Conservation (phyloP, 257 asterid genomes). For the Fraxinus pennsylvanica region DNA sequence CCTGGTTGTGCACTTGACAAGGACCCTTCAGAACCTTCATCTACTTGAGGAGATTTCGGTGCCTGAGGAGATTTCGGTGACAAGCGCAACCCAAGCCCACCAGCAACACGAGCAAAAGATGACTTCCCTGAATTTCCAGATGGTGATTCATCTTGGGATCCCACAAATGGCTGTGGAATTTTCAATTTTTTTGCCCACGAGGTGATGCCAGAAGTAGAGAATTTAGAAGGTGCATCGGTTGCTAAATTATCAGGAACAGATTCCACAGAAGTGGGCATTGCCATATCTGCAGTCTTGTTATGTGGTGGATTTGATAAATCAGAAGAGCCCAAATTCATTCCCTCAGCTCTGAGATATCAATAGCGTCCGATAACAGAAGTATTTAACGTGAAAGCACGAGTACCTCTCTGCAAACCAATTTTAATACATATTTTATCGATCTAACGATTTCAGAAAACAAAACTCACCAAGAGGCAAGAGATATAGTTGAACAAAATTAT, state of each 20-base stretch:
- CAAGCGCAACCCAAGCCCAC: slow-evolving; percentile 74
- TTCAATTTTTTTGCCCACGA: slow-evolving; percentile 88
- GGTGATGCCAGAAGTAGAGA: slow-evolving; percentile 81
- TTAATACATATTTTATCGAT: not conserved
- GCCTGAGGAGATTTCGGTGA: slow-evolving; percentile 81
- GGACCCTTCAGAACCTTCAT: slow-evolving; percentile 56
- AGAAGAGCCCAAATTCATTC: slow-evolving; percentile 59
- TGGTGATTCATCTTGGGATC: slow-evolving; percentile 69
- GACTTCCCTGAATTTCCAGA: slow-evolving; percentile 66
- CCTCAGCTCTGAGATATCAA: slow-evolving; percentile 26
- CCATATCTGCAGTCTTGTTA: slow-evolving; percentile 34
- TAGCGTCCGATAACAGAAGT: slow-evolving; percentile 10
- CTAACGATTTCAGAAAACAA: not conserved
- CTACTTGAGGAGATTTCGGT: slow-evolving; percentile 74
- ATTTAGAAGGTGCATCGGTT: slow-evolving; percentile 53
- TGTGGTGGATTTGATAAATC: slow-evolving; percentile 46
- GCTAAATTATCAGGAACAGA: slow-evolving; percentile 47
- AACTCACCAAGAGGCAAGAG: not conserved
- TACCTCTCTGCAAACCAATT: slow-evolving; percentile 16
- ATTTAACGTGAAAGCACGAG: slow-evolving; percentile 20
- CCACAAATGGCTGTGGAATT: slow-evolving; percentile 75
- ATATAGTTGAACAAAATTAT: not conserved
- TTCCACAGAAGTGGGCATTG: slow-evolving; percentile 40
- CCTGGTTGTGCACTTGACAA: slow-evolving; percentile 67
- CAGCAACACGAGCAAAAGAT: slow-evolving; percentile 66